Base-by-base conservation (phyloP, 2,329 filamentous ascomycete genomes). In the Meredithiella fracta region DNA sequence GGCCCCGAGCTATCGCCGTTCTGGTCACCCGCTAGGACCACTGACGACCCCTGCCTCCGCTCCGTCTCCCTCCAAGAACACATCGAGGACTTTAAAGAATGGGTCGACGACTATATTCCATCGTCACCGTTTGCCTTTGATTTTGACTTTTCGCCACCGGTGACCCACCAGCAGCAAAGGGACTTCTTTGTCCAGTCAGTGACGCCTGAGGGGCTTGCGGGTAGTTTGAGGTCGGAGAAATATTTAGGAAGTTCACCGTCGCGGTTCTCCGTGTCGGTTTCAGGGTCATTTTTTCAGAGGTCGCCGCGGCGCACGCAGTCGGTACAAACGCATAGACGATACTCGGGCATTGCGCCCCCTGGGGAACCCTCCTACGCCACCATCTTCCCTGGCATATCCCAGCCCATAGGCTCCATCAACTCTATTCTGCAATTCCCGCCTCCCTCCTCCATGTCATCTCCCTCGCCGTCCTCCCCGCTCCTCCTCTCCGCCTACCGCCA, bases 51-150 rank as follows among this genome's bases (percentile, higher is more conserved):
- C 4, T 49, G 22, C 22, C 20, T 49, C 22, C 42, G 38, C 17
- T 40, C 47, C 3, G 54, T 53, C 15, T 59, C 56, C 23, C 40
- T 60, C 15, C 53, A 57, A 44, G 59, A 59, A 22, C 54, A 52
- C 25, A 53, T 60, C 31, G 44, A 58, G n/a, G 20, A 57, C 47
- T 59, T 60, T 23, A 53, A 60, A 47, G 54, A 59, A 47, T 60
- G 58, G 53, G 58, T 60, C 17, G 58, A 60, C 25, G 54, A 53
- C 11, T 60, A 58, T 31, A 53, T 59, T 7, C 54, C 50, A 11
- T 26, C 51, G 14, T 23, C 40, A 7, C n/a, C 57, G 3, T 7
- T 17, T 44, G 31, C 8, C 44, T 14, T 9, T 15, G 44, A 25
- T 25, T 20, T 25, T 14, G 44, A 25, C 44, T 7, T 5, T n/a